Percentiles rank a stretch among this genome's conserved stretches.
Evolutionary conservation across 345 rosid species (phyloP).

Genomic region (Trapa bicornis): DNA sequence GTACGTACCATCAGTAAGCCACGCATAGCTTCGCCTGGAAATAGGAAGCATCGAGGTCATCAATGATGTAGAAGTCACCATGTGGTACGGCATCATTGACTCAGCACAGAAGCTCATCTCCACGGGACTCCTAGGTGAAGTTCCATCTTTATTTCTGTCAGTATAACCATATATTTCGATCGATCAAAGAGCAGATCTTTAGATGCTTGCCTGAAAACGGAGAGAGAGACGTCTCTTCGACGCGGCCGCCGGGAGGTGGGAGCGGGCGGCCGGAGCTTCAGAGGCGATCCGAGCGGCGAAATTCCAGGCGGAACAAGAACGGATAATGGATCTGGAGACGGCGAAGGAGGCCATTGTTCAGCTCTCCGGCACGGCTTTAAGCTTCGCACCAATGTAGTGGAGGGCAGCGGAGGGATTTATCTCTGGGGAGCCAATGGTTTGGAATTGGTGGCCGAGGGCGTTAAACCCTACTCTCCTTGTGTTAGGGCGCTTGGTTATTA

Average conservation of each 20-base stretch:
- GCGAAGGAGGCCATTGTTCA: conserved; percentile 37
- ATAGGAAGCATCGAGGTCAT: conserved; percentile 75
- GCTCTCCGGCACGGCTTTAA: neutral
- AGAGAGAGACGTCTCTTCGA: conserved; percentile 30
- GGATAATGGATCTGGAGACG: conserved; percentile 59
- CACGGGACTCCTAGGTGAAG: conserved; percentile 35
- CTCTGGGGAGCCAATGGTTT: too few species aligned
- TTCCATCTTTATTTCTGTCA: neutral
- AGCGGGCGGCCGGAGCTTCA: conserved; percentile 28
- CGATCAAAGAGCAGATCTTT: neutral
- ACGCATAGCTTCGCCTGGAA: conserved; percentile 43
- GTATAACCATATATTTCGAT: neutral
- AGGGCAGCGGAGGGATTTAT: neutral
- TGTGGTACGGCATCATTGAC: conserved; percentile 80
- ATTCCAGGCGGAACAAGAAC: conserved; percentile 41
- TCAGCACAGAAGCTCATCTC: conserved; percentile 64
- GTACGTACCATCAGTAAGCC: conserved; percentile 67
- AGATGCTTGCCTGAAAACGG: conserved; percentile 41
- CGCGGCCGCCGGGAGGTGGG: conserved; percentile 31
- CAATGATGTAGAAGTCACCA: conserved; percentile 80
- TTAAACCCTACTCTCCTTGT: neutral
- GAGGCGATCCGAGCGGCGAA: conserved; percentile 39
- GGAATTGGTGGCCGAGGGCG: neutral
- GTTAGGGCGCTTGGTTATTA: neutral
- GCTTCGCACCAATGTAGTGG: neutral